phyloP scores from a whole-genome alignment of 371 early-diverging fungal species.

The Rhizomucor miehei region DNA sequence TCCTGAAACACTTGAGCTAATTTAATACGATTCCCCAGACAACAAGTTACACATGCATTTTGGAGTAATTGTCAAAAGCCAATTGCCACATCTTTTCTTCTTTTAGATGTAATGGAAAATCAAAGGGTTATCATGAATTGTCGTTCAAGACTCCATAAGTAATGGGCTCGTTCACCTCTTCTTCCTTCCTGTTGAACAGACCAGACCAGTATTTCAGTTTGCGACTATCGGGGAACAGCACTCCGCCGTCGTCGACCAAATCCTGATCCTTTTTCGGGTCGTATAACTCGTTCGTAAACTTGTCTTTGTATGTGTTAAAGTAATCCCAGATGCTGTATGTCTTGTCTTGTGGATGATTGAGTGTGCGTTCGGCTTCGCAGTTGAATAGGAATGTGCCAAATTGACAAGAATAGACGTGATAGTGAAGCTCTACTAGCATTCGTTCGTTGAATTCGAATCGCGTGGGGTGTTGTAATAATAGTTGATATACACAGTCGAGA shows the following conservation, averaged over 20 bases:
- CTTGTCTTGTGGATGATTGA: conserved; percentile 33
- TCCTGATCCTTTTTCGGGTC: conserved; percentile 49
- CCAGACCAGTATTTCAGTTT: conserved; percentile 73
- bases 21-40: too few relatives aligned
- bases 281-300: conserved; percentile 53
- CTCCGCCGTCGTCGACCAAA: conserved; percentile 50
- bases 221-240: conserved; percentile 60
- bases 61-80: too few relatives aligned
- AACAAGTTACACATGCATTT: too few relatives aligned
- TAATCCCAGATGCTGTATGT: conserved; percentile 85
- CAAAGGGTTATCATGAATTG: neutral
- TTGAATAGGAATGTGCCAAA: conserved; percentile 94
- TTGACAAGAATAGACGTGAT: conserved; percentile 85
- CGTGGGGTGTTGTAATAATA: conserved; percentile 83
- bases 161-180: conserved; percentile 52
- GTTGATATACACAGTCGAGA: conserved; percentile 90
- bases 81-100: too few relatives aligned
- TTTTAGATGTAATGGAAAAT: neutral
- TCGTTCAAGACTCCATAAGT: conserved; percentile 17
- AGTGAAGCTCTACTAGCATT: conserved; percentile 77
- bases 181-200: conserved; percentile 59
- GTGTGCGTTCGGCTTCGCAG: conserved; percentile 71
- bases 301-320: conserved; percentile 54
- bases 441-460: conserved; percentile 91
- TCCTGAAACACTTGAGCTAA: too few relatives aligned